phyloP scores from a whole-genome alignment of 129 eudicot genomes.

The Gnaphalium uliginosum region DNA sequence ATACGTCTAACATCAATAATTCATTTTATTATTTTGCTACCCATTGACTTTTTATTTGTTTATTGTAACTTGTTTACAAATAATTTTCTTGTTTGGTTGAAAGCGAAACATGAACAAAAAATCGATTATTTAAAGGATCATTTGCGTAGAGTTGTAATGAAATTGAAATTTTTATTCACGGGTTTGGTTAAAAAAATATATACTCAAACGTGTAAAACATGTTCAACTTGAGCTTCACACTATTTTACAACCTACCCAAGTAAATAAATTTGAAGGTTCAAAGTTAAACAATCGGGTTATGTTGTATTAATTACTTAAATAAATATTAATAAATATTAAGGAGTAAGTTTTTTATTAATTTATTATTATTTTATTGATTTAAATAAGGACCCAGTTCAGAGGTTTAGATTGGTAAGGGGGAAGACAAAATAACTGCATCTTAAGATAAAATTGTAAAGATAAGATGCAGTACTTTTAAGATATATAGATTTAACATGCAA shows the following conservation, averaged over 20 bases:
- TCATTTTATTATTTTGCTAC: background rate
- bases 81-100: background rate
- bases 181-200: no score
- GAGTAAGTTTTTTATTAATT: background rate
- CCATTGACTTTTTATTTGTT: background rate
- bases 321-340: no score
- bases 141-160: background rate
- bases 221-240: background rate
- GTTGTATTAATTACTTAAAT: background rate
- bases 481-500: no score
- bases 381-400: no score
- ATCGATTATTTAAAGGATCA: background rate
- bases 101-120: background rate
- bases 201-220: no score
- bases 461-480: no score
- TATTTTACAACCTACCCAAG: slow-evolving; percentile 9
- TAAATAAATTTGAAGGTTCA: background rate
- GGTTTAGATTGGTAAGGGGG: no score
- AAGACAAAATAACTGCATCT: no score
- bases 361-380: no score
- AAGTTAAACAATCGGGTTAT: background rate
- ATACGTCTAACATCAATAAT: background rate
- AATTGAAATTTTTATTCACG: background rate
- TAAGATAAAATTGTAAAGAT: no score
- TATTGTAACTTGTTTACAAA: background rate